Base-by-base conservation (phyloP, 768 basidiomycete genomes). In the Russula ochroleuca region DNA sequence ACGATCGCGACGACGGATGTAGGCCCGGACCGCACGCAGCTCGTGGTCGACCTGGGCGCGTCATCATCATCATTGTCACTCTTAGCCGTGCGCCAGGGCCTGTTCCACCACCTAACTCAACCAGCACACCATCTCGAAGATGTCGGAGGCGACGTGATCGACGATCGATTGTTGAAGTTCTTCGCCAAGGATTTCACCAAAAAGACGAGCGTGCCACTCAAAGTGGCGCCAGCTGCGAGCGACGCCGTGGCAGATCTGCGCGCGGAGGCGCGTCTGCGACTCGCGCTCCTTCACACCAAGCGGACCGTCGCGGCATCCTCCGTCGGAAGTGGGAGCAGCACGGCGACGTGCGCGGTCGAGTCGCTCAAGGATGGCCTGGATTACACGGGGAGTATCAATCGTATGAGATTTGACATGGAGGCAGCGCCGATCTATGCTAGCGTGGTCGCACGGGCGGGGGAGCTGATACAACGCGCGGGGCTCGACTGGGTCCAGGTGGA, bases 181-280 rank as follows among this genome's bases (percentile, higher is more conserved):
- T 97, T 99, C 74, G 86, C 90, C 58, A 86, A 93, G 72, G 96
- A 99, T 67, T 99, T 99, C 75, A 91, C 90, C 55, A 98, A 98
- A 78, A 99, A 97, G 79, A 94, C 89, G 19, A 93, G 92, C 74
- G 82, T 83, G 25, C 77, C 86, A 0, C 79, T 97, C 48, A 76
- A 81, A 10, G 80, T 93, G 17, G 83, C 79, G 59, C 86, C 87
- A 1, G 77, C 87, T 6, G 78, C 78, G 3, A 78, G 83, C 23
- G 68, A 78, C 11, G 19, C 77, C 79, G 37, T 47, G n/a, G 45
- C 45, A 4, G 90, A 94, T 75, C 80, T 85, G 70, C 90, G 97
- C 25, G 92, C 95, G 0, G 88, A 93, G 70, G 91, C 93, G n/a
- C 96, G 95, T 72, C 85, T 99, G 31, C 84, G 89, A 11, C 84